Evolutionary conservation across 2,329 filamentous ascomycete species (phyloP).

Genomic region (Raffaelea arxii): DNA sequence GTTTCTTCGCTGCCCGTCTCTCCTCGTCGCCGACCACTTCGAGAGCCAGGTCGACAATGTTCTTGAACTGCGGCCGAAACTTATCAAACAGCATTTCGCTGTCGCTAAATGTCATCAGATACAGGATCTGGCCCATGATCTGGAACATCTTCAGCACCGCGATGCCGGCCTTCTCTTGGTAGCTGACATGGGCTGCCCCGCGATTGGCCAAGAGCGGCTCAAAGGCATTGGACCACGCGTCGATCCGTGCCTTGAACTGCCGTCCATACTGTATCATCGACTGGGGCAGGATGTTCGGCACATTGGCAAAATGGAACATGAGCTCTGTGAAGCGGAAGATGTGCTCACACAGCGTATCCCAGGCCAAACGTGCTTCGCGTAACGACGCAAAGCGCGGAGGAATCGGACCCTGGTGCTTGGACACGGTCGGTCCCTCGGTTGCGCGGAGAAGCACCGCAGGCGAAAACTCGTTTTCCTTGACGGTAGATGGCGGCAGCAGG

Average conservation of each 20-base stretch:
- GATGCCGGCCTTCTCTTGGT: conserved; percentile 49
- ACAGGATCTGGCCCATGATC: conserved; percentile 46
- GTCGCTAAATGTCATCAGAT: conserved; percentile 50
- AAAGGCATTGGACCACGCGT: conserved; percentile 47
- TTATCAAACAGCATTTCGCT: conserved; percentile 49
- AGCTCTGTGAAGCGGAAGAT: conserved; percentile 50
- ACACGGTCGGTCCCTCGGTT: too few species aligned
- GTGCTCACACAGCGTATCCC: conserved; percentile 46
- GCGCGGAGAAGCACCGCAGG: conserved; percentile 28
- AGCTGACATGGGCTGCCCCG: conserved; percentile 35
- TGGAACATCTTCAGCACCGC: conserved; percentile 54
- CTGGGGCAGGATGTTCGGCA: conserved; percentile 41
- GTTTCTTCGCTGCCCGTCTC: conserved; percentile 34
- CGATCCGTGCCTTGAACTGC: conserved; percentile 37
- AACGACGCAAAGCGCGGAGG: conserved; percentile 38
- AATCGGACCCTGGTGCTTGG: conserved; percentile 26
- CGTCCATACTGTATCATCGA: conserved; percentile 37
- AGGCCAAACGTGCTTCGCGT: conserved; percentile 44
- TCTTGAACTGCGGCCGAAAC: conserved; percentile 40
- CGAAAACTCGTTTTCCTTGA: conserved; percentile 14
- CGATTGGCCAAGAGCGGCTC: conserved; percentile 43
- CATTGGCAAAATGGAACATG: conserved; percentile 36
- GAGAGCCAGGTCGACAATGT: conserved; percentile 46
- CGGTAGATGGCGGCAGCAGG: conserved; percentile 25
- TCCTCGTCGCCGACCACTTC: conserved; percentile 53